Evolutionary conservation across 352 stramenopile species (phyloP).

Genomic region (Globisporangium orthogonon): DNA sequence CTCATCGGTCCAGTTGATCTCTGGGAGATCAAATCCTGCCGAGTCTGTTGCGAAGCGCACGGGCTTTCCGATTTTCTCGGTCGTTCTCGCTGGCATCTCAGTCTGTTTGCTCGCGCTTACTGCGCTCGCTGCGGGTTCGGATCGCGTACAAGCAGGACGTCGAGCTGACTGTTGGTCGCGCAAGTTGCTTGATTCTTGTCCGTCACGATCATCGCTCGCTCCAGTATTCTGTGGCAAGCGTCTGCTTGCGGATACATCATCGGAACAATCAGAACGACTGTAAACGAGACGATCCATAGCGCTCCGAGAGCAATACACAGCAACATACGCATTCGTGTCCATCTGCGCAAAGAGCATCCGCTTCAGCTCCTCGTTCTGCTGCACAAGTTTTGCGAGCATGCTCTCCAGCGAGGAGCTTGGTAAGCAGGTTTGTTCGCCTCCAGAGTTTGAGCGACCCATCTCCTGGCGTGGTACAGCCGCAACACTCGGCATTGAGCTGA

Average conservation of each 20-base stretch:
- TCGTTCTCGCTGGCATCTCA: neutral
- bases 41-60: neutral
- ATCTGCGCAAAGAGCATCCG: slow-evolving; percentile 7
- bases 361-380: slow-evolving; percentile 27
- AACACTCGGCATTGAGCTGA: neutral
- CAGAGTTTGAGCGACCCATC: neutral
- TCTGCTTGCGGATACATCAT: neutral
- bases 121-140: neutral
- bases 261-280: too few species aligned
- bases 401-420: slow-evolving; percentile 3
- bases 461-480: neutral
- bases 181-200: neutral
- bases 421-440: too few species aligned
- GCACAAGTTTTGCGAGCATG: slow-evolving; percentile 14
- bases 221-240: neutral
- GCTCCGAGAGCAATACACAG: neutral
- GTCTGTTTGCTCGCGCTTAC: neutral
- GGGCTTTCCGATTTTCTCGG: neutral
- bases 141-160: neutral
- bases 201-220: neutral
- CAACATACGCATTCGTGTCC: slow-evolving; percentile 4
- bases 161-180: neutral
- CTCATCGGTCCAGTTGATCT: slow-evolving; percentile 51
- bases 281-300: neutral
- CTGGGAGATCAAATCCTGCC: slow-evolving; percentile 13